phyloP scores from a whole-genome alignment of 495 filamentous ascomycete genomes.

The Paragyromitra xinjiangensis region DNA sequence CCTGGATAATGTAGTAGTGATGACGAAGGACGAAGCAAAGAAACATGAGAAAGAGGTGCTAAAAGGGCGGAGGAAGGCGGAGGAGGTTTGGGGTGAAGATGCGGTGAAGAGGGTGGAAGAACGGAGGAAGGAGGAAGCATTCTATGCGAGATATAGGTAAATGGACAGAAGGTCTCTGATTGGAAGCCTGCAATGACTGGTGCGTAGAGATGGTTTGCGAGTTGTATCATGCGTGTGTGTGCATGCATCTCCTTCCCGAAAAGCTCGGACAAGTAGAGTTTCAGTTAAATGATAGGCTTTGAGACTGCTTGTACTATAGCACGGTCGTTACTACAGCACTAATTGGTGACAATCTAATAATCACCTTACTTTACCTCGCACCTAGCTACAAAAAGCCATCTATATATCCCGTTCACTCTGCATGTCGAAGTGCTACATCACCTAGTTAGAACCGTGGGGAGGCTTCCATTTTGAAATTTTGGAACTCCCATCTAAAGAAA shows the following conservation, averaged over 20 bases:
- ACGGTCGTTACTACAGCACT: no score
- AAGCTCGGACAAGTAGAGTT: neutral
- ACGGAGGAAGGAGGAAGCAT: conserved; percentile 70
- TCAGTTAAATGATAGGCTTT: neutral
- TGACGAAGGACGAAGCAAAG: conserved; percentile 95
- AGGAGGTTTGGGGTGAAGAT: conserved; percentile 75
- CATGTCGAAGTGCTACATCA: no score
- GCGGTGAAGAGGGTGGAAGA: conserved; percentile 71
- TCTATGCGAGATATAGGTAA: conserved; percentile 65
- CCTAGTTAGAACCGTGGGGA: no score
- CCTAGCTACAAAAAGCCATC: no score
- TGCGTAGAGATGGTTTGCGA: neutral
- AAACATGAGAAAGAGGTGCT: conserved; percentile 82
- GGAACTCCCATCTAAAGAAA: no score
- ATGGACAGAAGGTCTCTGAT: neutral
- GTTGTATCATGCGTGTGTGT: neutral
- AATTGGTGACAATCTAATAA: no score
- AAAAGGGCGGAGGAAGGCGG: conserved; percentile 70
- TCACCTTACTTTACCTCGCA: no score
- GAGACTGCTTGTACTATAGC: no score
- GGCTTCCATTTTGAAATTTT: no score
- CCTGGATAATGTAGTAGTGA: conserved; percentile 78
- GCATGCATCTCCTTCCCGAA: neutral
- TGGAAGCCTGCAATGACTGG: neutral
- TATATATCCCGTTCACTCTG: neutral